These are phyloP conservation scores for Vigna hirtella DNA, from an alignment of 306 rosid genomes.

Conservation along the genomic window DNA sequence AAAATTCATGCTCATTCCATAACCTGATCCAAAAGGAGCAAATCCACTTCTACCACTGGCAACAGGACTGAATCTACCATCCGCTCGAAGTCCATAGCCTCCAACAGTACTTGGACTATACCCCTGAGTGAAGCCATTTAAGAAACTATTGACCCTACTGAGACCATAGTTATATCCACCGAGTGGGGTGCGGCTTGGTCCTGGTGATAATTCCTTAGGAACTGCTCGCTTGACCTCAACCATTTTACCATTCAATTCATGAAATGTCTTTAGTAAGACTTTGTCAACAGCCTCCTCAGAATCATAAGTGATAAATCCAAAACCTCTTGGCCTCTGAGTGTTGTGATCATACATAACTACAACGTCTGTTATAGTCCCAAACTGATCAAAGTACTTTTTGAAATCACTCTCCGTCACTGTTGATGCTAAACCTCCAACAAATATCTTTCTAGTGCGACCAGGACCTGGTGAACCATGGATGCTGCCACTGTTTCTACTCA, in stretches of 20 bases:
- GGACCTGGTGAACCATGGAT: slow-evolving; percentile 93
- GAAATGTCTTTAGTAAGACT: slow-evolving; percentile 86
- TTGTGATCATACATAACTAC: slow-evolving; percentile 99
- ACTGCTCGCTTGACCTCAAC: slow-evolving; percentile 99
- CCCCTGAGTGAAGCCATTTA: slow-evolving; percentile 85
- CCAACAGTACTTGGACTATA: slow-evolving; percentile 77
- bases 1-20: slow-evolving; percentile 83
- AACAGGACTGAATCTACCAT: slow-evolving; percentile 90
- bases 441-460: slow-evolving; percentile 92
- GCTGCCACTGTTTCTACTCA: slow-evolving; percentile 79
- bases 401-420: slow-evolving; percentile 97
- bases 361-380: slow-evolving; percentile 97
- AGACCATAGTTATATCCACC: slow-evolving; percentile 75
- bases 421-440: slow-evolving; percentile 98
- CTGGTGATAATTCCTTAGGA: slow-evolving; percentile 96
- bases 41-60: slow-evolving; percentile 82
- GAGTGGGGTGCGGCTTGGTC: slow-evolving; percentile 86
- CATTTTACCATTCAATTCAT: slow-evolving; percentile 97
- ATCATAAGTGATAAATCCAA: slow-evolving; percentile 96
- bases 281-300: slow-evolving; percentile 96
- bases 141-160: slow-evolving; percentile 84
- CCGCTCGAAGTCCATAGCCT: slow-evolving; percentile 80
- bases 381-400: slow-evolving; percentile 93
- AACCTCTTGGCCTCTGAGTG: slow-evolving; percentile 98
- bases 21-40: slow-evolving; percentile 84